Conservation (phyloP, 2,329 filamentous ascomycete species). For the Diplocarpon rosae region DNA sequence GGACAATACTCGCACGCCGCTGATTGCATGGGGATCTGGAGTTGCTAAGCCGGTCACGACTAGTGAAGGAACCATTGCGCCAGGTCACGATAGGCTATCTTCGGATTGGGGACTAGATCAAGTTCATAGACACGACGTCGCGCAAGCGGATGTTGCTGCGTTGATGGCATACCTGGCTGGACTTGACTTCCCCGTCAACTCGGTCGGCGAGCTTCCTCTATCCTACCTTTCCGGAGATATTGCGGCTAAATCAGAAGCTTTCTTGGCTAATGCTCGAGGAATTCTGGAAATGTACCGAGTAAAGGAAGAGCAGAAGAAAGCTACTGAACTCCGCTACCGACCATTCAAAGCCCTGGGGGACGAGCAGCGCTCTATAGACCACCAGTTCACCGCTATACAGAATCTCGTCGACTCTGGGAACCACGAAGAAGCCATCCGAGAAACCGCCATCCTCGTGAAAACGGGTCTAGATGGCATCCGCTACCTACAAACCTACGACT, state of each 20-base stretch:
- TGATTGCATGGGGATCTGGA: slow-evolving; percentile 89
- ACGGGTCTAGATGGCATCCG: slow-evolving; percentile 71
- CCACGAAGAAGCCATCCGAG: slow-evolving; percentile 67
- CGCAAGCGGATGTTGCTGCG: slow-evolving; percentile 86
- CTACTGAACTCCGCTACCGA: slow-evolving; percentile 63
- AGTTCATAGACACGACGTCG: slow-evolving; percentile 79
- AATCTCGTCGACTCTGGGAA: slow-evolving; percentile 53
- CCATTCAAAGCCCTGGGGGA: slow-evolving; percentile 63
- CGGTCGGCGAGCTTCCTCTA: slow-evolving; percentile 83
- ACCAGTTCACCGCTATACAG: slow-evolving; percentile 57
- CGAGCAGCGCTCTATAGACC: slow-evolving; percentile 49
- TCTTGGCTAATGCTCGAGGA: slow-evolving; percentile 71
- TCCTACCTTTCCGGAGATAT: slow-evolving; percentile 64
- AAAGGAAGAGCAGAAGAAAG: slow-evolving; percentile 77
- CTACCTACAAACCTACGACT: slow-evolving; percentile 97
- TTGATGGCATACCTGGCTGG: slow-evolving; percentile 91
- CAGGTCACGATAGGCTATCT: slow-evolving; percentile 86
- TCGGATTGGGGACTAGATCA: slow-evolving; percentile 76
- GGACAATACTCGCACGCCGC: slow-evolving; percentile 87
- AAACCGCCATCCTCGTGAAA: slow-evolving; percentile 66
- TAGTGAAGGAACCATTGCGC: slow-evolving; percentile 43
- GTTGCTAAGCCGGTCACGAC: slow-evolving; percentile 59
- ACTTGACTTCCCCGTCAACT: slow-evolving; percentile 87
- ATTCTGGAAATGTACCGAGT: slow-evolving; percentile 95
- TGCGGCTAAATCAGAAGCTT: slow-evolving; percentile 71